phyloP scores from a whole-genome alignment of 768 basidiomycete genomes.

The Phanerochaete carnosa region DNA sequence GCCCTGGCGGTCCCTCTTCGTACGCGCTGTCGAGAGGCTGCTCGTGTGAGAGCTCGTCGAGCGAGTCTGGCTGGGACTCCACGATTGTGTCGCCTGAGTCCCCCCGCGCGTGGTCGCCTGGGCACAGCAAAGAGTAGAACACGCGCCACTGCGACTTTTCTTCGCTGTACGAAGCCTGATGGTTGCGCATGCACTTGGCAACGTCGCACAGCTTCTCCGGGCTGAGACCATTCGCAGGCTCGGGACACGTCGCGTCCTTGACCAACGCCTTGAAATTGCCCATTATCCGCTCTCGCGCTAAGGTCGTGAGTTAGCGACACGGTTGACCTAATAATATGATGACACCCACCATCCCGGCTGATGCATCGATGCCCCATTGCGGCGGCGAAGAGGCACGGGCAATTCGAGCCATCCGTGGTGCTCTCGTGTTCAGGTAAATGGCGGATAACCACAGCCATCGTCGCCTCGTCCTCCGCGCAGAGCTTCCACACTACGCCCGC shows the following conservation, averaged over 20 bases:
- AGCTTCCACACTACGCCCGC: neutral
- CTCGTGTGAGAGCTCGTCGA: too few relatives aligned
- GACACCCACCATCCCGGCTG: neutral
- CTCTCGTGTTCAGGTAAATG: neutral
- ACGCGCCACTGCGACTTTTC: neutral
- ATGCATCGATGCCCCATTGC: neutral
- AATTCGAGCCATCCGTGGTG: neutral
- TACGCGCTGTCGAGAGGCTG: too few relatives aligned
- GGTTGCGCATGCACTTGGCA: neutral
- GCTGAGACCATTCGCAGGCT: neutral
- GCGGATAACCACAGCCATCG: neutral
- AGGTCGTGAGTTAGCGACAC: too few relatives aligned
- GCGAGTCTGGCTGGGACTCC: too few relatives aligned
- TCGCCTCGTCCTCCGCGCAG: neutral
- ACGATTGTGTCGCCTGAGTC: neutral
- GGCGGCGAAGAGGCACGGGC: neutral
- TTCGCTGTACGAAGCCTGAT: neutral
- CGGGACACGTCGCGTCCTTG: neutral
- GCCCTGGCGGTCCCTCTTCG: too few relatives aligned
- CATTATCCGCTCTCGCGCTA: neutral
- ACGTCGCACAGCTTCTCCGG: too few relatives aligned
- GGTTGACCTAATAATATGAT: neutral
- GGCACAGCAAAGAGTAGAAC: neutral
- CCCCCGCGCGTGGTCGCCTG: neutral
- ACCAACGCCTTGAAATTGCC: neutral